Base-by-base conservation (phyloP, 805 yeast genomes). In the Teunomyces cretensis region DNA sequence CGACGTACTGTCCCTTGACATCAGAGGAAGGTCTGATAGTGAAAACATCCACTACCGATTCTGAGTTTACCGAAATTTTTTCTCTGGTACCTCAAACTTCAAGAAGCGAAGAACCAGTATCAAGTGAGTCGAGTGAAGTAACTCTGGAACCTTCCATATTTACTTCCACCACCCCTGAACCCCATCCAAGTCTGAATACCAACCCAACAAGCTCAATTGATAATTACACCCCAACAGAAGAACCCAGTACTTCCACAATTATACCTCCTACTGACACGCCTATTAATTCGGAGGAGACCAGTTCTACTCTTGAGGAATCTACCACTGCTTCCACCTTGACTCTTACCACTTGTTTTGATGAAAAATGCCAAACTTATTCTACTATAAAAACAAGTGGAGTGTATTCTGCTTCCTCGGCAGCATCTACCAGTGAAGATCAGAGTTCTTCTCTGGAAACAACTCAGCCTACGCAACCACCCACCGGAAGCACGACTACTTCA, bases 1-100 rank as follows among this genome's bases (percentile, higher is more conserved):
- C 56, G 14, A 55, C 58, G 8, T 52, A 46, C 48, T 55, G 59
- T 44, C 56, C 58, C 8, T 41, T 52, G 35, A 43, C 55, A 11
- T 9, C 37, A 5, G 27, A 16, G 9, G 30, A 27, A 9, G n/a
- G 17, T 11, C 11, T 22, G 28, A 22, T n/a, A 2, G n/a, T 11
- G 3, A 19, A 28, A 16, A 5, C 22, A 12, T 15, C 32, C 8
- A 16, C 39, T 2, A 5, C 42, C 11, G 30, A 15, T 26, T 15
- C 43, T 16, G 7, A 9, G 19, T 35, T n/a, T 13, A 16, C 17
- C 37, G 13, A 33, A 33, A 33, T 7, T 11, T 3, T 15, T 19
- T 19, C 22, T 19, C 22, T 4, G 22, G 6, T 6, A 19, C 22
- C 22, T 19, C 6, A 19, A 19, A 19, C 3, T 3, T 4, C 22